These are phyloP conservation scores for Eucalyptus victrix DNA, from an alignment of 345 rosid species.

Conservation along the genomic window DNA sequence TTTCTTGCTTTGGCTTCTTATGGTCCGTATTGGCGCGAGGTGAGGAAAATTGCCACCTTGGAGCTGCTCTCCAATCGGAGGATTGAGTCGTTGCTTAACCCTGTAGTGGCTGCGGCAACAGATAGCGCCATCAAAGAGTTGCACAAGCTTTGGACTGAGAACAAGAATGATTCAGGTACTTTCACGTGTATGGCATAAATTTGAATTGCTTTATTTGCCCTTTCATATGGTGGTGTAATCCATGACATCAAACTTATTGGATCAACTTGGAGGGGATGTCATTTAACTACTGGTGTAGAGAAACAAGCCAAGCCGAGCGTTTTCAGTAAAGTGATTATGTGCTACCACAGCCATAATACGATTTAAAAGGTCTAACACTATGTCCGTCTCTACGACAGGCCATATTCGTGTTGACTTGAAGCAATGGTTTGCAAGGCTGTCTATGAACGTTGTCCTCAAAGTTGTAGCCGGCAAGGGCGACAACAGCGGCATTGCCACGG, in stretches of 20 bases:
- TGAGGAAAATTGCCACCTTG: slow-evolving; percentile 6
- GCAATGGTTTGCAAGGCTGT: too few species aligned
- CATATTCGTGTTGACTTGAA: too few species aligned
- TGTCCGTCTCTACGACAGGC: too few species aligned
- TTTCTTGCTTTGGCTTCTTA: slow-evolving; percentile 2
- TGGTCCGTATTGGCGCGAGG: slow-evolving; percentile 15
- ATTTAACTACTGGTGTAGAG: background rate
- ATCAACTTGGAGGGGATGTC: background rate
- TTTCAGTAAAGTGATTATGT: background rate
- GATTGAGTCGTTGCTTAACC: background rate
- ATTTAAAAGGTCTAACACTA: too few species aligned
- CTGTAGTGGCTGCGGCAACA: background rate
- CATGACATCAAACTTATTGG: background rate
- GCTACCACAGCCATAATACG: too few species aligned
- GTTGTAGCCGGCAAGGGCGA: too few species aligned
- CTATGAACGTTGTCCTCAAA: too few species aligned
- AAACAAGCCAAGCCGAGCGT: background rate
- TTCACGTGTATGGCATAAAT: background rate
- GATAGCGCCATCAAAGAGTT: background rate
- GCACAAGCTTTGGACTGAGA: background rate
- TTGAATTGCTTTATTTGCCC: background rate
- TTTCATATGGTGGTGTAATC: background rate
- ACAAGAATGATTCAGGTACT: background rate
- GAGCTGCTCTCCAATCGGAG: slow-evolving; percentile 11
- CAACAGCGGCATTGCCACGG: too few species aligned